A percentile compares a stretch with the other conserved stretches of the same genome.
Conservation (phyloP, 495 filamentous ascomycete genomes). For the Aspergillus baeticus region DNA sequence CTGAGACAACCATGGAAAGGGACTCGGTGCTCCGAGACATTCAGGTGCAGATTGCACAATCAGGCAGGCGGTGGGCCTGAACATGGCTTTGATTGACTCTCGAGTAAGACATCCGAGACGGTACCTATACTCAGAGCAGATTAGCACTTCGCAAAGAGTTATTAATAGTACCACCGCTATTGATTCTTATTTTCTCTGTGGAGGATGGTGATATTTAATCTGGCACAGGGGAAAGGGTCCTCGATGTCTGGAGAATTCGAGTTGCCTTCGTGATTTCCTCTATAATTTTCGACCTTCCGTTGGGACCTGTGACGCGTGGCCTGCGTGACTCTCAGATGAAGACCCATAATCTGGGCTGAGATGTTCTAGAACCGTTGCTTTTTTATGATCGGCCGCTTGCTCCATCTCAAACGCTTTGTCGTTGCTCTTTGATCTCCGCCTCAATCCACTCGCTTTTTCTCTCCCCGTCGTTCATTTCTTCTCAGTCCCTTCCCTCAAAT, state of each 20-base stretch:
- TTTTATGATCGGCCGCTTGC: background rate
- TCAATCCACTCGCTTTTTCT: constrained; percentile 9
- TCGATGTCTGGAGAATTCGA: background rate
- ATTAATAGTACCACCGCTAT: constrained; percentile 13
- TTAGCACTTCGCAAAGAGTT: background rate
- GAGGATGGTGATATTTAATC: background rate
- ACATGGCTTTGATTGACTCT: too few relatives aligned
- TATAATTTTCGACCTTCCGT: background rate
- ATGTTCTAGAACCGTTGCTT: constrained; percentile 1
- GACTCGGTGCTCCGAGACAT: background rate
- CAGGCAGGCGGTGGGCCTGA: background rate
- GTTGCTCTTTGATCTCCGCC: background rate
- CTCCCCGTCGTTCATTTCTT: constrained; percentile 7
- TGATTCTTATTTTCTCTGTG: background rate
- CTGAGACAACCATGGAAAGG: background rate
- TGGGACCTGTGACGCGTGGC: background rate
- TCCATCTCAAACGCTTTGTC: background rate
- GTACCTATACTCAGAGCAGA: constrained; percentile 1
- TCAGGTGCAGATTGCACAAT: background rate
- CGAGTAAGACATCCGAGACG: constrained; percentile 1
- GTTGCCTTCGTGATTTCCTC: background rate
- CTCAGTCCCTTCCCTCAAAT: constrained; percentile 9
- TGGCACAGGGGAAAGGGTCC: background rate
- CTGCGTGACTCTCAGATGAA: background rate
- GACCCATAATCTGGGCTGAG: constrained; percentile 10